A percentile compares a stretch with the other conserved stretches of the same genome.
Evolutionary conservation across 1,284 basidiomycete species (phyloP).

Genomic region (Vanrija humicola): DNA sequence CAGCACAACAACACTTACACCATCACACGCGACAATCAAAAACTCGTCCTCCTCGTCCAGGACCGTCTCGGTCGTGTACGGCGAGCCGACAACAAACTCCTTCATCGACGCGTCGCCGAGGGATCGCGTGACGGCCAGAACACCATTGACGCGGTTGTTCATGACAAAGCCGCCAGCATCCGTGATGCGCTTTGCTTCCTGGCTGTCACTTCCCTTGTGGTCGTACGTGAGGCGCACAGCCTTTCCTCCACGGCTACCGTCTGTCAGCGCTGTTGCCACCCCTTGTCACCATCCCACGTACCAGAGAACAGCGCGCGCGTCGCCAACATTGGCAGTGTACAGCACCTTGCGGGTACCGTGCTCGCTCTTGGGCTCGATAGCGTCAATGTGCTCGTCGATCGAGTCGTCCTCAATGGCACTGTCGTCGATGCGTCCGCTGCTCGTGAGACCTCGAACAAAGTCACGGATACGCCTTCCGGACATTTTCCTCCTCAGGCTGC

Average conservation of each 20-base stretch:
- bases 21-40: conserved; percentile 94
- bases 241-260: conserved; percentile 66
- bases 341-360: conserved; percentile 64
- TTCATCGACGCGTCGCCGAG: conserved; percentile 98
- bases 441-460: conserved; percentile 46
- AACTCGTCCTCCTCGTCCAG: conserved; percentile 89
- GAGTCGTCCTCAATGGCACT: conserved; percentile 28
- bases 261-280: background rate
- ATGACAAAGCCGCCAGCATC: conserved; percentile 98
- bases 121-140: conserved; percentile 92
- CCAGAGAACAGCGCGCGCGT: conserved; percentile 51
- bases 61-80: conserved; percentile 95
- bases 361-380: conserved; percentile 39
- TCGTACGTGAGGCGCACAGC: conserved; percentile 95
- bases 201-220: conserved; percentile 95
- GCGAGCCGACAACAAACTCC: conserved; percentile 96
- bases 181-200: conserved; percentile 94
- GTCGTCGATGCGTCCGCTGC: conserved; percentile 21
- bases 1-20: conserved; percentile 59
- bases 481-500: conserved; percentile 28
- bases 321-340: conserved; percentile 93
- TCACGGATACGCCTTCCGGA: conserved; percentile 42
- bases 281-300: conserved; percentile 14
- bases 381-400: conserved; percentile 38
- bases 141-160: conserved; percentile 95